Evolutionary conservation across 306 rosid species (phyloP), one percentile per base, ranked within the genome.

Genomic region (Dryas drummondii): DNA sequence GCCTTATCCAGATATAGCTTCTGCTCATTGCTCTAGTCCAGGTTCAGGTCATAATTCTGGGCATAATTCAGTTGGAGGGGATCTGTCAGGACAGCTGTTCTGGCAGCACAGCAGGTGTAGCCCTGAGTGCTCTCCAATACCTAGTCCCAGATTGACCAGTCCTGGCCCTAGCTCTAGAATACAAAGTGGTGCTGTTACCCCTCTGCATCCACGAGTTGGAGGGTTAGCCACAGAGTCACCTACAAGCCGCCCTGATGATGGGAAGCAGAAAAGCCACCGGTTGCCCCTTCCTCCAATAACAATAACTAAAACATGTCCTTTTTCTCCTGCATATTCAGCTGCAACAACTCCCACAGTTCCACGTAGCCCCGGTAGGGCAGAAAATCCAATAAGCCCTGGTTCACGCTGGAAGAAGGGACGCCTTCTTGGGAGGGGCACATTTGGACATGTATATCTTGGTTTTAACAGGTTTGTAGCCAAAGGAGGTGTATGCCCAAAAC

Each of bases 31-130:
- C 84, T 94, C 98, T 53, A 94, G 98, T 85, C 98, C 97, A 17
- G 98, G 97, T 71, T 94, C 98, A 4, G 98, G 97, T 76, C 89
- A 91, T 68, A 94, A 89, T 80, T 94, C 98, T 63, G 96, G 98
- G 71, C 96, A 94, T 77, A 94, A 94, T 80, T 94, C 98, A 60
- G 91, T 94, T 74, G 97, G 98, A 73, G 98, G 98, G 76, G 97
- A 94, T 85, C 81, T 88, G 83, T 82, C 93, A 47, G 96, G 94
- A 61, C 97, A 80, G 72, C 58, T 84, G 46, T 75, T 86, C 84
- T 75, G 84, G 86, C 90, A 80, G 53, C 89, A 81, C 49, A 90
- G 80, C 78, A 78, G 89, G 82, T 85, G 90, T 76, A 88, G 93
- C 82, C 84, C 92, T 1, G 96, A 93, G 77, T 90, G 89, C 82